Evolutionary conservation across 495 filamentous ascomycete species (phyloP), one percentile per base, ranked within the genome.

Genomic region (Penicillium psychrofluorescens): DNA sequence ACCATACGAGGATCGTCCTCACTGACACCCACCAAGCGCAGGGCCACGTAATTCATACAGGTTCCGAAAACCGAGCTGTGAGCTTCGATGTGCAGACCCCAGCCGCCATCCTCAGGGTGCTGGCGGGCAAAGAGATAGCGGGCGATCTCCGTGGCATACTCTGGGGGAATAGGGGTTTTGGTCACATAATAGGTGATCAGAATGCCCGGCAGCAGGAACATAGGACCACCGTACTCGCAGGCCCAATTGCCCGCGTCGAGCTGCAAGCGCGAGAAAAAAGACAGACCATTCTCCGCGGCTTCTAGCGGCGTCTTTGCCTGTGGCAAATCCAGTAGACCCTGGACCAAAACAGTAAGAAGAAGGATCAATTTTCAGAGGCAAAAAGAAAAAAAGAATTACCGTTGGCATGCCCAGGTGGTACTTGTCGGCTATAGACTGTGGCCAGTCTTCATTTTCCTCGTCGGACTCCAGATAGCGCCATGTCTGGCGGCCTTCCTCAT

Each of bases 21-120:
- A 38, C 79, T 78, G 11, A 88, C 86, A n/a, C 94, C 94, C n/a
- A 96, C 71, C 9, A 98, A 62, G 16, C 92, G 80, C 45, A 97
- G 65, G 2, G 76, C 70, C n/a, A 83, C 80, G 59, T 98, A 98
- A 58, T 95, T 97, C 73, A 95, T 80, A 6, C 73, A 72, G 0
- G 88, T 96, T 14, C 92, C 92, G 53, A 96, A 91, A 8, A 88
- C 90, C 0, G 86, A 86, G 58, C 85, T 94, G 49, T 95, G 85
- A n/a, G 80, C 92, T 61, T 97, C 92, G 43, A 95, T 95, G 56
- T 98, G 94, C 22, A 98, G 68, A 3, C 92, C 94, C 92, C 92
- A 98, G 13, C 92, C 92, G 22, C 92, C 92, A 70, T 98, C 90
- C 29, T 86, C 79, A 0, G 86, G 81, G 55, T 95, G 70, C 50